These are phyloP conservation scores for Helminthosporium solani DNA, from an alignment of 2,329 filamentous ascomycete species.

Conservation along the genomic window DNA sequence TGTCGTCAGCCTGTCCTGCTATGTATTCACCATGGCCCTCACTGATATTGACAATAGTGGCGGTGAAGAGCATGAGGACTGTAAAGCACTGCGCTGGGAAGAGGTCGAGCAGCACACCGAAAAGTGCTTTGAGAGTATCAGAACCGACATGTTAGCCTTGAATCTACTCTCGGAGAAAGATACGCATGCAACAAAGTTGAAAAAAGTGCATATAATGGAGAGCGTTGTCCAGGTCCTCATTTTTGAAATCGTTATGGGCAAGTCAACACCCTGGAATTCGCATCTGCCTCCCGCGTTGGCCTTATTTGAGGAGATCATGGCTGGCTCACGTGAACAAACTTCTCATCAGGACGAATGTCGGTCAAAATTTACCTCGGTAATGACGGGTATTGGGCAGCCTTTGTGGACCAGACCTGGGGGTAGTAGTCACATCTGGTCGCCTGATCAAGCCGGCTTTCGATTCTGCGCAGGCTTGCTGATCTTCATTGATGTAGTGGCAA, in stretches of 20 bases:
- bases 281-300: constrained; percentile 15
- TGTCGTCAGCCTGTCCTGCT: constrained; percentile 13
- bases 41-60: constrained; percentile 7
- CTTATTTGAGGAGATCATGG: constrained; percentile 16
- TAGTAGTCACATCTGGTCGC: constrained; percentile 12
- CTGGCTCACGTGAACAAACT: not conserved
- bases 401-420: constrained; percentile 10
- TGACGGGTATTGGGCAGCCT: constrained; percentile 10
- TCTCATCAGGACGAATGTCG: constrained; percentile 6
- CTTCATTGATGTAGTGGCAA: constrained; percentile 17
- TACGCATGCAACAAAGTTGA: not conserved
- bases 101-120: constrained; percentile 13
- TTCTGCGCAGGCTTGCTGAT: constrained; percentile 16
- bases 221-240: constrained; percentile 14
- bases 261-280: constrained; percentile 9
- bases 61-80: constrained; percentile 9
- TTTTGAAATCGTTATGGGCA: constrained; percentile 17
- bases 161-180: not conserved
- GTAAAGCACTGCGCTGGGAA: constrained; percentile 14
- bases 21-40: constrained; percentile 17
- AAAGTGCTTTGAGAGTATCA: constrained; percentile 14
- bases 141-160: constrained; percentile 8
- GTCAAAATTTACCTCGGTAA: constrained; percentile 7
- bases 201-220: constrained; percentile 11
- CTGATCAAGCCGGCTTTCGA: constrained; percentile 13